phyloP scores from a whole-genome alignment of 2,329 filamentous ascomycete species.

The Ophiostoma triangulosporum region DNA sequence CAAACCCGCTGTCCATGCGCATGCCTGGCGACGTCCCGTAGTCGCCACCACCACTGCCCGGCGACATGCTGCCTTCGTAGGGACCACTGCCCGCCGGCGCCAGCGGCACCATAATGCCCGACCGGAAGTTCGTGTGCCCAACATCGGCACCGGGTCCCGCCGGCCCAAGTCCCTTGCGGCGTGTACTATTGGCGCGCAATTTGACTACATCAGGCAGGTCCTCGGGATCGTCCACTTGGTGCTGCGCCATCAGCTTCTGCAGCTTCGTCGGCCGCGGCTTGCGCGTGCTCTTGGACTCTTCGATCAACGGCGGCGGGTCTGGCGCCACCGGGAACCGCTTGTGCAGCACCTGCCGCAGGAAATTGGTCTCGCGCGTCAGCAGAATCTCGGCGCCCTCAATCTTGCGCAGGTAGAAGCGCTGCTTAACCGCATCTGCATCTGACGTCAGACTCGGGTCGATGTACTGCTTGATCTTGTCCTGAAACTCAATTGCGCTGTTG shows the following conservation, averaged over 20 bases:
- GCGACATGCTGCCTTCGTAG: not conserved
- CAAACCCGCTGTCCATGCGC: not conserved
- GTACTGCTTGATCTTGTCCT: constrained; percentile 65
- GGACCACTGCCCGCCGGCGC: constrained; percentile 2
- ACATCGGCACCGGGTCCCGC: constrained; percentile 37
- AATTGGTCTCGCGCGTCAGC: constrained; percentile 88
- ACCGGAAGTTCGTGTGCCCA: constrained; percentile 11
- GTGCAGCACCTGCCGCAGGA: constrained; percentile 89
- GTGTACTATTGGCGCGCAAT: constrained; percentile 60
- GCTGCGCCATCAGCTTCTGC: constrained; percentile 81
- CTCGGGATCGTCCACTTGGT: constrained; percentile 81
- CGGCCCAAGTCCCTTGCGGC: constrained; percentile 55
- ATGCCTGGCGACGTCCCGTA: not conserved
- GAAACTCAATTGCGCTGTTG: constrained; percentile 69
- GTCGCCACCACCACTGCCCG: not conserved
- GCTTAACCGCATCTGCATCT: constrained; percentile 64
- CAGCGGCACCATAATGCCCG: constrained; percentile 4
- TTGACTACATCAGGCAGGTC: constrained; percentile 74
- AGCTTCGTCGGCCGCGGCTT: constrained; percentile 95
- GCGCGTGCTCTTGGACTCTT: constrained; percentile 78
- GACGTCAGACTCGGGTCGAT: constrained; percentile 73
- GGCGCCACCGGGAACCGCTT: constrained; percentile 88
- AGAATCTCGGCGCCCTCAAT: constrained; percentile 94
- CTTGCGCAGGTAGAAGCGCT: constrained; percentile 92
- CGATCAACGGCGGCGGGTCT: constrained; percentile 69